Conservation (phyloP, 176 grass and related monocot genomes). For the Panicum miliaceum region DNA sequence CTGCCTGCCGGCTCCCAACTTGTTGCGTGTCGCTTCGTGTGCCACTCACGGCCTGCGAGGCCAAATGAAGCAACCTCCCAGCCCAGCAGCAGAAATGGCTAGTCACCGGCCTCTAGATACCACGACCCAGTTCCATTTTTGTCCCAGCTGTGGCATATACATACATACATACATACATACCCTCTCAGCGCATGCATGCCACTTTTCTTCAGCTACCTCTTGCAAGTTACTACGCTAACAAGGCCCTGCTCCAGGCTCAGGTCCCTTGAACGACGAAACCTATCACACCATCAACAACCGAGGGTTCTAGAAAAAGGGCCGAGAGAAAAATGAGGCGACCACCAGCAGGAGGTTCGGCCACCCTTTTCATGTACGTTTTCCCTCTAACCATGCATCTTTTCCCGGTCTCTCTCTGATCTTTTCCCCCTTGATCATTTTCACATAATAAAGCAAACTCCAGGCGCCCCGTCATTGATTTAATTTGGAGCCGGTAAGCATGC, state of each 20-base stretch:
- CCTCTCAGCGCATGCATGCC: neutral
- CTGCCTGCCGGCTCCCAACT: neutral
- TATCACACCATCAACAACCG: neutral
- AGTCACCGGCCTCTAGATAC: too few species aligned
- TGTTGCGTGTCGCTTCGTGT: neutral
- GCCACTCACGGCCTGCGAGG: neutral
- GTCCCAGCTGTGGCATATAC: too few species aligned
- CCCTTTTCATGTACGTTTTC: constrained; percentile 3
- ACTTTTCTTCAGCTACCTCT: neutral
- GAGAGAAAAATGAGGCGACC: neutral
- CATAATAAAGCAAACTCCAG: neutral
- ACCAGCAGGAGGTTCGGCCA: neutral
- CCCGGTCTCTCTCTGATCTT: neutral
- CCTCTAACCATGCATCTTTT: neutral
- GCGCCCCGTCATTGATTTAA: neutral
- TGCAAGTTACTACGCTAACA: neutral
- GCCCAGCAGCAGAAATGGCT: neutral
- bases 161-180: too few species aligned
- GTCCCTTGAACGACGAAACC: neutral
- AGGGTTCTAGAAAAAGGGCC: neutral
- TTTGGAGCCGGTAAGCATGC: constrained; percentile 9
- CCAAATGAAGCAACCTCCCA: neutral
- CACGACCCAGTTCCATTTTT: too few species aligned
- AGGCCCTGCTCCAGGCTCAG: neutral
- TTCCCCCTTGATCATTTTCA: neutral